Base-by-base conservation (phyloP, 306 rosid genomes). In the Cyamopsis tetragonoloba region DNA sequence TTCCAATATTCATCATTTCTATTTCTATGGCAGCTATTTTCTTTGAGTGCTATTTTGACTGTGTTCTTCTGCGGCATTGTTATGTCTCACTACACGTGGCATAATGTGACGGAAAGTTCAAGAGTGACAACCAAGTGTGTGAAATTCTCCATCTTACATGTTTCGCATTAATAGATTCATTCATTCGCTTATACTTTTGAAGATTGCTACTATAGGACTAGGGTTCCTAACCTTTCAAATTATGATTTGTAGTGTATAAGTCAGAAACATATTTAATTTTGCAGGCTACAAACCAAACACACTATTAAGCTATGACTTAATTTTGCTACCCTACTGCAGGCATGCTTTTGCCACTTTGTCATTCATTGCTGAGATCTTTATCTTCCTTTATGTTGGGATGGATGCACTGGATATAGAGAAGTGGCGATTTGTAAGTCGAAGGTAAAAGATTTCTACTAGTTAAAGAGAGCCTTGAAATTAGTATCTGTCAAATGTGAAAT, bases 1-100 rank as follows among this genome's bases (percentile, higher is more conserved):
- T 63, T 58, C 65, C n/a, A 34, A 11, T 41, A 15, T 26, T 57
- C 43, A 71, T 49, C 4, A 22, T 28, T 39, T 35, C 53, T 14
- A 9, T 51, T 22, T 72, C 28, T 66, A 13, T 71, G 74, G 85
- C 95, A 95, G 99, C 92, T 95, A 43, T 95, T 90, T 75, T 58
- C 84, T 69, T 76, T 95, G 13, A 95, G 99, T 79, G 99, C 88
- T 28, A 95, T 95, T 83, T 88, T 95, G 68, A 95, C 99, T 0
- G 97, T 95, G 74, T 95, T 95, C 92, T 90, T 95, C 76, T 86
- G 97, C 35, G 99, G 99, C 66, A 95, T 95, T 79, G 95, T 95
- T 51, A 95, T 95, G 99, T 95, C 99, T 69, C 99, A 95, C 76
- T 95, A 95, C 77, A 87, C 97, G n/a, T 95, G 99, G 99, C 96